These are phyloP conservation scores for Mortierella sp. DNA, from an alignment of 371 early-diverging fungal species.

Conservation along the genomic window DNA sequence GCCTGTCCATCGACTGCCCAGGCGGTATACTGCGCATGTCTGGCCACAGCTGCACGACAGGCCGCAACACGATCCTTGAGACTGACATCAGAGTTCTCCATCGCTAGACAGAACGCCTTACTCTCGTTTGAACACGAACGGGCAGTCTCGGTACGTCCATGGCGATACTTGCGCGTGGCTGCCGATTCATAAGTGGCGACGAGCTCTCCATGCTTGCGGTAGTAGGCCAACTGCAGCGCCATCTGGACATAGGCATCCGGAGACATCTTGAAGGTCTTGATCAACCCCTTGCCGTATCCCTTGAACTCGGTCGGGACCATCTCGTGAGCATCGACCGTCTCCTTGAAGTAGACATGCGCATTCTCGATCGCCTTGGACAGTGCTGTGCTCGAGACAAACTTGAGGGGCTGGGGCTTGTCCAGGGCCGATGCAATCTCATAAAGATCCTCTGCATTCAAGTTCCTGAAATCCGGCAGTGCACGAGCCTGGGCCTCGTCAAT, in stretches of 20 bases:
- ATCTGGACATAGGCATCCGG: slow-evolving; percentile 96
- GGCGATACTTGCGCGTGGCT: slow-evolving; percentile 89
- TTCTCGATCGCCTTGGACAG: slow-evolving; percentile 41
- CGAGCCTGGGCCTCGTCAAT: slow-evolving; percentile 47
- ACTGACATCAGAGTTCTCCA: slow-evolving; percentile 73
- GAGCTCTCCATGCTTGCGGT: slow-evolving; percentile 82
- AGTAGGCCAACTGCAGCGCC: slow-evolving; percentile 95
- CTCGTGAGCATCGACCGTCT: slow-evolving; percentile 75
- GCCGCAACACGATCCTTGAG: slow-evolving; percentile 69
- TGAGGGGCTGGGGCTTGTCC: slow-evolving; percentile 49
- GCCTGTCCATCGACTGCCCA: slow-evolving; percentile 85
- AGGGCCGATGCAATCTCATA: slow-evolving; percentile 56
- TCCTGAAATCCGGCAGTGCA: slow-evolving; percentile 32
- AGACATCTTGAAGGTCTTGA: slow-evolving; percentile 87
- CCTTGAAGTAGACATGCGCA: slow-evolving; percentile 61
- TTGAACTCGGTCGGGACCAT: slow-evolving; percentile 82
- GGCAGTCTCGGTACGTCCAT: slow-evolving; percentile 94
- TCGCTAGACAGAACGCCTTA: slow-evolving; percentile 85
- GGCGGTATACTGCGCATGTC: slow-evolving; percentile 86
- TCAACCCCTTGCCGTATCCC: slow-evolving; percentile 90
- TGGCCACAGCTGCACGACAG: slow-evolving; percentile 78
- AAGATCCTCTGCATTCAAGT: slow-evolving; percentile 38
- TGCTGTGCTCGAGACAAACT: slow-evolving; percentile 35
- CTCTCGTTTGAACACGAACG: slow-evolving; percentile 82
- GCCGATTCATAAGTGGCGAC: slow-evolving; percentile 93